phyloP scores from a whole-genome alignment of 306 rosid species.

The Cucurbita maxima region DNA sequence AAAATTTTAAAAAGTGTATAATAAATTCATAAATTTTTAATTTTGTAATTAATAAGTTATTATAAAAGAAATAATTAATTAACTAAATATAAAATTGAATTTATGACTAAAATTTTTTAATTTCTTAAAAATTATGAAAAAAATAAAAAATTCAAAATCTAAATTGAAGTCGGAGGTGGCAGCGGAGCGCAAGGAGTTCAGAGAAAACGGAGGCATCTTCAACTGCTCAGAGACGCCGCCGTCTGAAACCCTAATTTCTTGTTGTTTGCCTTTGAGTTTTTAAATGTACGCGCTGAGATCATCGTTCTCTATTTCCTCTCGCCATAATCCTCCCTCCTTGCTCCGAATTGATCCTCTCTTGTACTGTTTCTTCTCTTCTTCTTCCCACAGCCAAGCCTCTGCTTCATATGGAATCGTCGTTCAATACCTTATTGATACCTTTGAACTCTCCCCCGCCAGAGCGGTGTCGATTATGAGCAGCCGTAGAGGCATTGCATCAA shows the following conservation, averaged over 20 bases:
- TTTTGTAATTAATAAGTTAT: too few relatives aligned
- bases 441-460: conserved; percentile 17
- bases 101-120: too few relatives aligned
- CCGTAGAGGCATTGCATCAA: not conserved
- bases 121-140: too few relatives aligned
- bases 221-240: not conserved
- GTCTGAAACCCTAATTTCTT: not conserved
- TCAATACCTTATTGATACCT: conserved; percentile 16
- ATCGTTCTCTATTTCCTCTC: not conserved
- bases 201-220: not conserved
- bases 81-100: too few relatives aligned
- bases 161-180: not conserved
- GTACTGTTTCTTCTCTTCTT: conserved; percentile 11
- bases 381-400: conserved; percentile 11
- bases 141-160: too few relatives aligned
- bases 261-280: not conserved
- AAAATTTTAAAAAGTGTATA: too few relatives aligned
- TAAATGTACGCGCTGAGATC: conserved; percentile 16
- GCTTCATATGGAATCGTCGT: not conserved
- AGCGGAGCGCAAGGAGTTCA: not conserved
- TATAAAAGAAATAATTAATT: too few relatives aligned
- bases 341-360: not conserved
- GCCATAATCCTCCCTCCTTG: not conserved
- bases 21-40: too few relatives aligned
- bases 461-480: conserved; percentile 12